Evolutionary conservation across 2,329 filamentous ascomycete genomes (phyloP), one percentile per base, ranked within the genome.

Genomic region (Cytospora paraplurivora): DNA sequence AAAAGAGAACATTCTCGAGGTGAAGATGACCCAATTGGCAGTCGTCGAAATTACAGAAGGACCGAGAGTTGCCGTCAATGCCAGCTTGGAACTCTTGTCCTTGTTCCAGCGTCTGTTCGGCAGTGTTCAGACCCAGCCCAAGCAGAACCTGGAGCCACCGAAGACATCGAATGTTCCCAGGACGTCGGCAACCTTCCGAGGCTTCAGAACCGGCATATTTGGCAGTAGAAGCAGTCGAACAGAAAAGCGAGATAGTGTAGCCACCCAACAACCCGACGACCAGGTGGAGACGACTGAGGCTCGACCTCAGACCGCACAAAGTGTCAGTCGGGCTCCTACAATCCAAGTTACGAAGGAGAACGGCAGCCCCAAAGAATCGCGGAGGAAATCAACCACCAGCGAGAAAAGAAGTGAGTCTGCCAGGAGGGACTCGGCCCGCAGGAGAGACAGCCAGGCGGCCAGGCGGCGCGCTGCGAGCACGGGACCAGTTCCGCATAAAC

Each of bases 1-100:
- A 72, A 96, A 93, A 72, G 91, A 93, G 74, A 85, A 86, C 56
- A 88, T 99, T 50, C 77, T 99, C n/a, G 91, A 98, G 75, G 88
- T 97, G 66, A 96, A 96, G 75, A 96, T 98, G 86, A 97, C 94
- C 12, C 93, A 98, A 71, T 81, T 99, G 65, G 85, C 90, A 4
- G 83, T 99, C 21, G 76, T 95, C 4, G 94, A 98, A 75, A 79
- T 95, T 17, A 79, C 92, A 4, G 93, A 97, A 72, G 93, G 93
- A 1, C 87, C 93, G 0, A 88, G 92, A 63, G 86, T 89, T 62
- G 94, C 95, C 19, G 91, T 98, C 57, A 97, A 97, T 72, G 88
- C 90, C 65, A 93, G 91, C 72, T 87, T 92, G 68, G 93, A 97
- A 75, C 81, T 99, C 47, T 79, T 99, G 21, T 87, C 87, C 17